Evolutionary conservation across 257 asterid genomes (phyloP), one percentile per base, ranked within the genome.

Genomic region (Solanum raphanifolium): DNA sequence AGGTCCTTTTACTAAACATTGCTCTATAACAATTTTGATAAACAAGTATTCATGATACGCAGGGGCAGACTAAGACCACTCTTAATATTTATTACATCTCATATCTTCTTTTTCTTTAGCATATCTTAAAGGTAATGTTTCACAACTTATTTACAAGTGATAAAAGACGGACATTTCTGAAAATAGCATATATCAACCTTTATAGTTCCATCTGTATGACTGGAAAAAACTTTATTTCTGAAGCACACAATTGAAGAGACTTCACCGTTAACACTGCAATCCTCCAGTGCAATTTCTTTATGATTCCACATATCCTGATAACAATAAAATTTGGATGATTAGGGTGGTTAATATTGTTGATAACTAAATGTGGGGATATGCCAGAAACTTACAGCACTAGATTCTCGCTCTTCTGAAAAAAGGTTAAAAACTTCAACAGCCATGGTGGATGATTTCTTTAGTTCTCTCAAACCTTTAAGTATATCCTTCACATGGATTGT

Each of bases 131-230:
- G n/a, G 13, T 39, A n/a, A 78, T 78, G 23, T 18, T 78, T 18
- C 35, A 78, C 60, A 38, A n/a, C 62, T 39, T 78, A 39, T n/a
- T 78, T 43, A 39, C 52, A n/a, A 78, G 34, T 78, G 60, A 41
- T 5, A 27, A 81, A 79, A 79, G 35, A 46, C 3, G 27, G 21
- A 13, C 35, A 79, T 43, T 46, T 23, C 31, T 46, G 73, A 38
- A 87, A 18, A 71, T 84, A 35, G 13, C 25, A 46, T 18, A 13
- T 4, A 79, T 71, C 23, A 39, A 94, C 97, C 95, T 96, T 94
- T 91, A 96, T 90, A 31, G 95, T 92, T 85, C 99, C 99, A 90
- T 95, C 98, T 25, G 97, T 91, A 87, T 96, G 99, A 89, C 99
- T 96, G 1, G 98, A 94, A 93, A 93, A 93, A 65, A 94, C 62